Evolutionary conservation across 1,284 basidiomycete species (phyloP).

Genomic region (Ganoderma resinaceum): DNA sequence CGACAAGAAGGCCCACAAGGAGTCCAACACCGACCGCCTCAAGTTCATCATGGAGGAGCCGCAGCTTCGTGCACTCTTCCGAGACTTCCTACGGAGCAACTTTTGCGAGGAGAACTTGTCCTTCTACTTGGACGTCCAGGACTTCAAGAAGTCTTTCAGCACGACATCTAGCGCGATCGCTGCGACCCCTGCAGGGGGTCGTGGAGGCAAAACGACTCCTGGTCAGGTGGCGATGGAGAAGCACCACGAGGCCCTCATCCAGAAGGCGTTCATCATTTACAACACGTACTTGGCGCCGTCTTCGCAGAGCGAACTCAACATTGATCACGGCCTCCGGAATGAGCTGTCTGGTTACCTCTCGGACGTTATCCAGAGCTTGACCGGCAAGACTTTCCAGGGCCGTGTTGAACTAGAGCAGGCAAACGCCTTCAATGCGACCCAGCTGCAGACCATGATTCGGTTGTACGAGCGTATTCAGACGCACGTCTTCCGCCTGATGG

Average conservation of each 20-base stretch:
- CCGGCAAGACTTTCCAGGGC: conserved; percentile 80
- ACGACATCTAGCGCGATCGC: conserved; percentile 93
- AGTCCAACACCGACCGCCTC: conserved; percentile 91
- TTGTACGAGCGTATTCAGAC: conserved; percentile 97
- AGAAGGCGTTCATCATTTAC: conserved; percentile 94
- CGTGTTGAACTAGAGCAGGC: conserved; percentile 83
- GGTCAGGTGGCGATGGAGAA: conserved; percentile 94
- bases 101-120: conserved; percentile 98
- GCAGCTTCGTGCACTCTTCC: conserved; percentile 87
- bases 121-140: conserved; percentile 97
- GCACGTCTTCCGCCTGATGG: conserved; percentile 97
- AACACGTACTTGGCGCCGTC: conserved; percentile 96
- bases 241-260: conserved; percentile 95
- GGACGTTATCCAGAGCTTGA: conserved; percentile 80
- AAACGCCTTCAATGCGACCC: conserved; percentile 86
- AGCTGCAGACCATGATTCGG: conserved; percentile 92
- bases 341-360: conserved; percentile 94
- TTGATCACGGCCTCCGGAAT: conserved; percentile 95
- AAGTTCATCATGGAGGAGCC: conserved; percentile 95
- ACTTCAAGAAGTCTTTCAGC: conserved; percentile 95
- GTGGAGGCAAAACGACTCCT: conserved; percentile 59
- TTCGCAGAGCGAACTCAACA: conserved; percentile 96
- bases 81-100: conserved; percentile 92
- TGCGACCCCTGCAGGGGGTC: conserved; percentile 47
- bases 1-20: conserved; percentile 67